Percentiles rank a stretch among this genome's conserved stretches.
Evolutionary conservation across 768 basidiomycete genomes (phyloP).

Genomic region (Melanogaster broomeanus): DNA sequence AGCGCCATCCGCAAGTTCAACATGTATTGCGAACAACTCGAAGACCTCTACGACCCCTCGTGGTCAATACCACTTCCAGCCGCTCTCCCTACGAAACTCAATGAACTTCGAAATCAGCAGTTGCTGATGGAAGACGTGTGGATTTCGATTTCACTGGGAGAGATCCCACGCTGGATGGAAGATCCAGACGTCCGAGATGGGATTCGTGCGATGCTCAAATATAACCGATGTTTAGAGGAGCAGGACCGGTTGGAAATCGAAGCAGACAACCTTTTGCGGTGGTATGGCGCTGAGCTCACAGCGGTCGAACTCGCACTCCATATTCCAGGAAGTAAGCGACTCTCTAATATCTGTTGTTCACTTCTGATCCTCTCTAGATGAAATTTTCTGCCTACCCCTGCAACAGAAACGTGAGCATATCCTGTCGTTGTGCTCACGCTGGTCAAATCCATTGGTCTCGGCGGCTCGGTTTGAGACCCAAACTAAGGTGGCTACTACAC

Average conservation of each 20-base stretch:
- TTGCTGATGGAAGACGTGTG: constrained; percentile 39
- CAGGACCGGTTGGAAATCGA: constrained; percentile 22
- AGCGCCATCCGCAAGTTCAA: constrained; percentile 30
- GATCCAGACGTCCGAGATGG: constrained; percentile 31
- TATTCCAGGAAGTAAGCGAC: constrained; percentile 7
- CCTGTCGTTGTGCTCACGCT: constrained; percentile 17
- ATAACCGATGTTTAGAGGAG: constrained; percentile 35
- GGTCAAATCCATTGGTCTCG: constrained; percentile 20
- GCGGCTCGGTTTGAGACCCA: constrained; percentile 5
- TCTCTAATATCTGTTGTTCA: not conserved
- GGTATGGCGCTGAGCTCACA: constrained; percentile 33
- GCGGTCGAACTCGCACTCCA: constrained; percentile 21
- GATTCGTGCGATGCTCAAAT: constrained; percentile 31
- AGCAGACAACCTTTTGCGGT: constrained; percentile 36
- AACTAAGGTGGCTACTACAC: constrained; percentile 1
- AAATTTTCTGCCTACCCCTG: not conserved
- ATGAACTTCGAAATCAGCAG: constrained; percentile 7
- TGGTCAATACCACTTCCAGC: constrained; percentile 35
- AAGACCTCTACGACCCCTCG: constrained; percentile 10
- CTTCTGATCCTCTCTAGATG: no score
- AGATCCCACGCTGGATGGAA: constrained; percentile 34
- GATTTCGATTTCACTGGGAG: constrained; percentile 20
- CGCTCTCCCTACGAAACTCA: constrained; percentile 32
- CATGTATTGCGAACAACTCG: constrained; percentile 24
- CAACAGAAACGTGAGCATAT: not conserved